A percentile compares a stretch with the other conserved stretches of the same genome.
These are phyloP conservation scores for Hymenoscyphus occultus DNA, from an alignment of 2,329 filamentous ascomycete genomes.

Conservation along the genomic window DNA sequence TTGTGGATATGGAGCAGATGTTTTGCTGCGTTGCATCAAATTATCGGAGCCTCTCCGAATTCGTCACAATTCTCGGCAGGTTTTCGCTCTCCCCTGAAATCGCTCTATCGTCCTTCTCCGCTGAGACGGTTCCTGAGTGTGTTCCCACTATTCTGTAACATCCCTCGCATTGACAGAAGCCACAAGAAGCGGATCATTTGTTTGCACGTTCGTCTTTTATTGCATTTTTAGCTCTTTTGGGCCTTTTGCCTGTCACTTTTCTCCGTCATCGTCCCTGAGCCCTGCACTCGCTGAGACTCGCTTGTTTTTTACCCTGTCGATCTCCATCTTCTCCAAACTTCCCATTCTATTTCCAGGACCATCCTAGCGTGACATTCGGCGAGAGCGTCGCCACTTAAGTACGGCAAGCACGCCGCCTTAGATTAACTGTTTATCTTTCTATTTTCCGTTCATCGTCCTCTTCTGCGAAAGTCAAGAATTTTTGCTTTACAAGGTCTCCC, in stretches of 20 bases:
- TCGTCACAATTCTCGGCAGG: background rate
- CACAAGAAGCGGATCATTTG: slow-evolving; percentile 8
- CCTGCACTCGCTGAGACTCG: slow-evolving; percentile 5
- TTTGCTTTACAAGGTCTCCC: slow-evolving; percentile 15
- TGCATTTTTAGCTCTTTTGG: slow-evolving; percentile 22
- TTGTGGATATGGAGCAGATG: too few relatives aligned
- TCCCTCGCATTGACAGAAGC: slow-evolving; percentile 13
- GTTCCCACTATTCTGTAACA: slow-evolving; percentile 27
- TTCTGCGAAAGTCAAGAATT: background rate
- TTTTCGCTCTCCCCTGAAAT: background rate
- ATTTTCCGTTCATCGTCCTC: background rate
- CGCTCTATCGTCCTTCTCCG: slow-evolving; percentile 3
- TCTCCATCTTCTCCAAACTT: slow-evolving; percentile 15
- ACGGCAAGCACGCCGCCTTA: slow-evolving; percentile 22
- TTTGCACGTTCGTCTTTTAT: slow-evolving; percentile 22
- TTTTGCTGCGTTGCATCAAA: background rate
- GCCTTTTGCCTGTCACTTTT: slow-evolving; percentile 9
- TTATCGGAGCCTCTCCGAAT: background rate
- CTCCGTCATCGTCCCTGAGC: slow-evolving; percentile 3
- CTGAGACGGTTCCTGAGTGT: slow-evolving; percentile 11
- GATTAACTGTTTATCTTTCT: slow-evolving; percentile 16
- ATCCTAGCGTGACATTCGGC: slow-evolving; percentile 17
- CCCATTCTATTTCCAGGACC: slow-evolving; percentile 23
- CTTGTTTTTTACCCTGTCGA: slow-evolving; percentile 9
- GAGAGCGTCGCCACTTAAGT: slow-evolving; percentile 27